Evolutionary conservation across 495 filamentous ascomycete species (phyloP).

Genomic region (Hypomontagnella monticulosa): DNA sequence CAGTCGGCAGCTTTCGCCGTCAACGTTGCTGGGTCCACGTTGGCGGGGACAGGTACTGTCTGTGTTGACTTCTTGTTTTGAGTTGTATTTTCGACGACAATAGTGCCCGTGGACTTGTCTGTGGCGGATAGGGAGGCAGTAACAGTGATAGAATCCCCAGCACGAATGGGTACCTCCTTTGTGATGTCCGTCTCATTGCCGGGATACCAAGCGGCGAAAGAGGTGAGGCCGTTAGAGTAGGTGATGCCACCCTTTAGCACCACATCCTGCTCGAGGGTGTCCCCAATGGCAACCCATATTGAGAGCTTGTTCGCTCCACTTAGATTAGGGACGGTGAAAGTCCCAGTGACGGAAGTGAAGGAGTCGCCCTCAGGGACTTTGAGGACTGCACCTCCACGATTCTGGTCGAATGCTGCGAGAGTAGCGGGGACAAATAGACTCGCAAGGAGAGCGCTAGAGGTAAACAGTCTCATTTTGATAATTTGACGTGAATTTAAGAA

Average conservation of each 20-base stretch:
- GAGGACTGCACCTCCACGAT: slow-evolving; percentile 17
- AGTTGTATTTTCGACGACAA: slow-evolving; percentile 12
- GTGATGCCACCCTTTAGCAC: slow-evolving; percentile 10
- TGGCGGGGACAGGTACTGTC: slow-evolving; percentile 7
- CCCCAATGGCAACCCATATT: slow-evolving; percentile 18
- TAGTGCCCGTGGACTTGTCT: slow-evolving; percentile 2
- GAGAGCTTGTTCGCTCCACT: slow-evolving; percentile 9
- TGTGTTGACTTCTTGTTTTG: slow-evolving; percentile 11
- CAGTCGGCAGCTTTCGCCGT: slow-evolving; percentile 11
- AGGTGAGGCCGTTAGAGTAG: slow-evolving; percentile 11
- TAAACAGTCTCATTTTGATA: slow-evolving; percentile 10
- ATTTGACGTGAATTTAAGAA: neutral
- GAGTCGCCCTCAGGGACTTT: slow-evolving; percentile 10
- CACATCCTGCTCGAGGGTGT: slow-evolving; percentile 16
- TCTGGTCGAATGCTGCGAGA: slow-evolving; percentile 21
- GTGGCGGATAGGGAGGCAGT: neutral
- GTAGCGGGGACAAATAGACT: slow-evolving; percentile 1
- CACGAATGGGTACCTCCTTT: neutral
- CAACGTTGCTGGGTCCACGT: neutral
- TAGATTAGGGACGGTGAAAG: slow-evolving; percentile 13
- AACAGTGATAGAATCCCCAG: slow-evolving; percentile 7
- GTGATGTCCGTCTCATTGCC: slow-evolving; percentile 10
- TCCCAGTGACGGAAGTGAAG: slow-evolving; percentile 10
- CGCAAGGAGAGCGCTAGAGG: neutral
- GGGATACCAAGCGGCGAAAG: slow-evolving; percentile 12